These are phyloP conservation scores for Debaryomycetaceae sp. DNA, from an alignment of 1,139 yeast genomes.

Conservation along the genomic window DNA sequence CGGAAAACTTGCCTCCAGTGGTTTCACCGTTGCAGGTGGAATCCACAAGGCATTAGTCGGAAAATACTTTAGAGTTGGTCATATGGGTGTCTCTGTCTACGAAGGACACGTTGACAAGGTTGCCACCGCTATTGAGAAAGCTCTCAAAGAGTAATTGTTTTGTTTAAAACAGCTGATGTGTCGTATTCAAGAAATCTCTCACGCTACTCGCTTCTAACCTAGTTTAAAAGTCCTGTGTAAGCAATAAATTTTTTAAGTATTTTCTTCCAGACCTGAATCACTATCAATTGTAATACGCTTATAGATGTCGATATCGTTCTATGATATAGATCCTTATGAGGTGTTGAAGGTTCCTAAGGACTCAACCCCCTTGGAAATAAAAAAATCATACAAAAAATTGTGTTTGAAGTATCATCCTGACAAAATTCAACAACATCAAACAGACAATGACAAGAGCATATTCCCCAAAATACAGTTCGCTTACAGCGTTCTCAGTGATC, in stretches of 20 bases:
- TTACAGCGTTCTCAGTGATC: constrained; percentile 65
- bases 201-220: not conserved
- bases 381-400: constrained; percentile 66
- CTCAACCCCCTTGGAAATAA: constrained; percentile 55
- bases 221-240: not conserved
- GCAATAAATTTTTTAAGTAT: not conserved
- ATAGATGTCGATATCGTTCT: constrained; percentile 41
- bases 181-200: not conserved
- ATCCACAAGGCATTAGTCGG: constrained; percentile 78
- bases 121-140: constrained; percentile 33
- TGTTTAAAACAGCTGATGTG: not conserved
- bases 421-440: constrained; percentile 45
- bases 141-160: constrained; percentile 22
- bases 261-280: not conserved
- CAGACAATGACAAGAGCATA: constrained; percentile 30
- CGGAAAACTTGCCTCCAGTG: constrained; percentile 53
- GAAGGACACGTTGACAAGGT: constrained; percentile 43
- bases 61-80: constrained; percentile 90
- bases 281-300: not conserved
- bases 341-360: constrained; percentile 42
- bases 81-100: constrained; percentile 70
- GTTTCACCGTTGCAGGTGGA: constrained; percentile 89
- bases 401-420: constrained; percentile 81
- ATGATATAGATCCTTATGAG: constrained; percentile 67
- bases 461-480: constrained; percentile 78